A percentile compares a stretch with the other conserved stretches of the same genome.
These are phyloP conservation scores for Diaporthe eres DNA, from an alignment of 2,329 filamentous ascomycete genomes.

Conservation along the genomic window DNA sequence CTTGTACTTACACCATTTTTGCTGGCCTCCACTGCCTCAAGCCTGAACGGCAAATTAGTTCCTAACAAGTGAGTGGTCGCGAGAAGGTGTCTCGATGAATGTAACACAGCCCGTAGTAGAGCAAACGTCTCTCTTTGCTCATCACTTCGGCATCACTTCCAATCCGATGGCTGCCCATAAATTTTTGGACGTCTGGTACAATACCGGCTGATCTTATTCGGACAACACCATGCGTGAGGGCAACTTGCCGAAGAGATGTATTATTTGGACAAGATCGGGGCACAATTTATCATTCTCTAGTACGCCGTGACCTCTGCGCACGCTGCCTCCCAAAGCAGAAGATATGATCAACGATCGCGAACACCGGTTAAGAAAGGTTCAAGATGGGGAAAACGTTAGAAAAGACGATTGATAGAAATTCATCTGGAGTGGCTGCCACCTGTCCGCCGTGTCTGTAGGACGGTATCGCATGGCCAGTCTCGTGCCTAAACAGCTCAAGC, in stretches of 20 bases:
- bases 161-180: neutral
- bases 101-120: neutral
- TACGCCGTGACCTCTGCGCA: too few relatives aligned
- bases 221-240: neutral
- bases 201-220: neutral
- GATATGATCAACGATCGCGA: neutral
- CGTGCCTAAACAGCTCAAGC: neutral
- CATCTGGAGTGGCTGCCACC: too few relatives aligned
- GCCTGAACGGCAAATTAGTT: neutral
- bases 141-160: neutral
- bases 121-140: neutral
- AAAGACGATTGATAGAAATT: neutral
- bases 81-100: neutral
- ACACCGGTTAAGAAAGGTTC: neutral
- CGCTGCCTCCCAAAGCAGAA: neutral
- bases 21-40: neutral
- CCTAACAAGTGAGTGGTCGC: neutral
- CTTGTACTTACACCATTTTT: neutral
- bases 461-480: neutral
- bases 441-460: neutral
- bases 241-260: neutral
- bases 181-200: neutral
- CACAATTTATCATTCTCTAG: too few relatives aligned
- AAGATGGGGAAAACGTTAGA: neutral
- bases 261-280: rapidly evolving